Percentiles rank a stretch among this genome's conserved stretches.
phyloP scores from a whole-genome alignment of 2,329 filamentous ascomycete species.

The Didymella pomorum region DNA sequence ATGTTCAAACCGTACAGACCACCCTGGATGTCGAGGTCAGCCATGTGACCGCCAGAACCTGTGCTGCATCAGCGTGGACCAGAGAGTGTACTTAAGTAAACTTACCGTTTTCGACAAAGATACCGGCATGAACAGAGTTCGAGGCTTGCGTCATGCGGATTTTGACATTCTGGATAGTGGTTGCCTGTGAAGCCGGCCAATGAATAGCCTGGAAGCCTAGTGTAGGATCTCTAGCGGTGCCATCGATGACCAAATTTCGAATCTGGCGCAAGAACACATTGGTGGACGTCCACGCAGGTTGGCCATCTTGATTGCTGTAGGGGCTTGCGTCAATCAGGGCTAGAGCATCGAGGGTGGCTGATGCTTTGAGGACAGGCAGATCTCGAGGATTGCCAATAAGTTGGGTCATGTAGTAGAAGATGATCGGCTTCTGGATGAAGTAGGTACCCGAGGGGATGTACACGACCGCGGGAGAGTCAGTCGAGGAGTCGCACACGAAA shows the following conservation, averaged over 20 bases:
- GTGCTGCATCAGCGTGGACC: conserved; percentile 4
- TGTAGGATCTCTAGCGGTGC: conserved; percentile 58
- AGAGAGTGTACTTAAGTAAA: neutral
- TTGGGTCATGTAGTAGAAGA: conserved; percentile 71
- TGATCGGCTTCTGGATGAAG: conserved; percentile 57
- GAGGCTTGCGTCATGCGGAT: conserved; percentile 52
- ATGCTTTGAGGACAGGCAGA: conserved; percentile 64
- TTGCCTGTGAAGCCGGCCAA: conserved; percentile 58
- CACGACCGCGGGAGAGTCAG: conserved; percentile 63
- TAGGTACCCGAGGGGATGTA: conserved; percentile 70
- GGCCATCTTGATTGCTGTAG: conserved; percentile 48
- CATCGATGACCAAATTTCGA: conserved; percentile 70
- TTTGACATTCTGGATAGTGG: conserved; percentile 57
- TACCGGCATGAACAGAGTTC: conserved; percentile 59
- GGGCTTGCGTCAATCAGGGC: conserved; percentile 68
- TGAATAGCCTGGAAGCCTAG: conserved; percentile 58
- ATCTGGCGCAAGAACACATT: conserved; percentile 72
- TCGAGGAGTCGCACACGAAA: conserved; percentile 55
- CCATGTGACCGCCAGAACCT: conserved; percentile 58
- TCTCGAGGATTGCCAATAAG: conserved; percentile 67
- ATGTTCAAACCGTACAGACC: conserved; percentile 55
- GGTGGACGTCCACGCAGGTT: conserved; percentile 59
- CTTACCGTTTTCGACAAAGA: conserved; percentile 56
- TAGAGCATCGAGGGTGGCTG: conserved; percentile 60
- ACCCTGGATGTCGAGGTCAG: conserved; percentile 56